Evolutionary conservation across 108 stramenopile species (phyloP).

Genomic region (Nitzschia palea): DNA sequence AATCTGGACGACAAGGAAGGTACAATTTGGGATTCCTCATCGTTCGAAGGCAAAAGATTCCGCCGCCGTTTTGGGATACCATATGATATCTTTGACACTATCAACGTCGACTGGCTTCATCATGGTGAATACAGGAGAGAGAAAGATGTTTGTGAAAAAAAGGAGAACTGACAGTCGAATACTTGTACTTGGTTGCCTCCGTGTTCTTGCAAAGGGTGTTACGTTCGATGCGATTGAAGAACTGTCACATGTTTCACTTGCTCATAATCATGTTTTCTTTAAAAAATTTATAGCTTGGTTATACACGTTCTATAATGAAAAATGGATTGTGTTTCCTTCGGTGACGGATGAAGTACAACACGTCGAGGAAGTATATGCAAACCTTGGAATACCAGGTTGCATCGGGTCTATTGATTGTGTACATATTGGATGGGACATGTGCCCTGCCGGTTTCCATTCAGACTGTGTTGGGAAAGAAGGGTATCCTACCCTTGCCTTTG

Average conservation of each 20-base stretch:
- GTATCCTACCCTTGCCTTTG: slow-evolving; percentile 36
- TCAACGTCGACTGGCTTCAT: background rate
- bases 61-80: background rate
- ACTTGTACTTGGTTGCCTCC: background rate
- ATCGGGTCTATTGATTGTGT: slow-evolving; percentile 39
- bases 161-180: background rate
- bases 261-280: background rate
- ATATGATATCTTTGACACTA: background rate
- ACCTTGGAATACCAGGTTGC: slow-evolving; percentile 27
- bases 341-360: background rate
- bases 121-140: background rate
- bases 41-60: background rate
- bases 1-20: no score
- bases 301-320: background rate
- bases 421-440: slow-evolving; percentile 34
- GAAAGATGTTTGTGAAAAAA: background rate
- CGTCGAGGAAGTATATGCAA: background rate
- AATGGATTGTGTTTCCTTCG: background rate
- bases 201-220: background rate
- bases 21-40: background rate
- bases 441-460: slow-evolving; percentile 27
- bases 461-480: slow-evolving; percentile 27
- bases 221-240: background rate
- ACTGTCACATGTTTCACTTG: background rate
- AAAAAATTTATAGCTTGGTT: background rate